phyloP scores from a whole-genome alignment of 371 early-diverging fungal species.

The Synchytrium microbalum region DNA sequence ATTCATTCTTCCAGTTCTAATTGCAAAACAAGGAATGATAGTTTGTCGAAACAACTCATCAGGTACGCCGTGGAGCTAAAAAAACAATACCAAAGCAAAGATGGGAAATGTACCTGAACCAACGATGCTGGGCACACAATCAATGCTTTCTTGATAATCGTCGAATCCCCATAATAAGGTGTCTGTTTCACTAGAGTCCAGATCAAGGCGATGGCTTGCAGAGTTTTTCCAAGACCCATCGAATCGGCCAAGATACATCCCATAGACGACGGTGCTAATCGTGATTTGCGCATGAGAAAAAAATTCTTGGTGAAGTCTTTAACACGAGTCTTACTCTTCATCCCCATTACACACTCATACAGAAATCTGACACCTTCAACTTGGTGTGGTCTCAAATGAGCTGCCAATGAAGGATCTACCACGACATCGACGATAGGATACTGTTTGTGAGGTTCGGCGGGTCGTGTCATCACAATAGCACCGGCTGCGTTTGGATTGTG shows the following conservation, averaged over 20 bases:
- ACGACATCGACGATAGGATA: constrained; percentile 49
- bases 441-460: neutral
- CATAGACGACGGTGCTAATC: constrained; percentile 23
- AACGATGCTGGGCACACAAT: constrained; percentile 37
- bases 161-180: constrained; percentile 74
- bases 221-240: constrained; percentile 47
- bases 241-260: constrained; percentile 98
- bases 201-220: constrained; percentile 67
- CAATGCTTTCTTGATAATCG: constrained; percentile 64
- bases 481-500: neutral
- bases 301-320: constrained; percentile 16
- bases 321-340: constrained; percentile 25
- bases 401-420: constrained; percentile 74
- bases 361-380: constrained; percentile 90
- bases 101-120: too few relatives aligned
- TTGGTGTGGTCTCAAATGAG: constrained; percentile 87
- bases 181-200: constrained; percentile 93
- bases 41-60: too few relatives aligned
- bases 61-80: too few relatives aligned
- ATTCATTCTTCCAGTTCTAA: constrained; percentile 51
- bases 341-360: constrained; percentile 86
- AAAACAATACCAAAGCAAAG: too few relatives aligned
- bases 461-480: neutral
- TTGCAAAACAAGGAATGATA: too few relatives aligned
- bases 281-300: neutral